These are phyloP conservation scores for Aspergillus sp. DNA, from an alignment of 2,329 filamentous ascomycete genomes.

Conservation along the genomic window DNA sequence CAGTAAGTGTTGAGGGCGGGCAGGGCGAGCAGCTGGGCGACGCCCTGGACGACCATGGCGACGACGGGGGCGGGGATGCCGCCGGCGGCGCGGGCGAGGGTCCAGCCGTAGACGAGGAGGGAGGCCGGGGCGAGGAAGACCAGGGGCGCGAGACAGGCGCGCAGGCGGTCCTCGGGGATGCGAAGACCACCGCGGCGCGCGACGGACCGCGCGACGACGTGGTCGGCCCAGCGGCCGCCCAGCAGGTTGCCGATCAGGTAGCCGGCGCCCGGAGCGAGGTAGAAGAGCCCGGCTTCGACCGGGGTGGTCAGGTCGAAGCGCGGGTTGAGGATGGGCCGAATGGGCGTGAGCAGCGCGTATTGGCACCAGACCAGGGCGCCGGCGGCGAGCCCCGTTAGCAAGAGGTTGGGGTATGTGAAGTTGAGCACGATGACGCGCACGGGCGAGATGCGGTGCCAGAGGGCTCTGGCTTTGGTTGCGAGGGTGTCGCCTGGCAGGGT, in stretches of 20 bases:
- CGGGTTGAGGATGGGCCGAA: slow-evolving; percentile 72
- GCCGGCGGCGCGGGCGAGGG: slow-evolving; percentile 54
- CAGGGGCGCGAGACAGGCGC: slow-evolving; percentile 58
- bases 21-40: slow-evolving; percentile 74
- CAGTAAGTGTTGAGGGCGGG: slow-evolving; percentile 77
- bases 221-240: slow-evolving; percentile 70
- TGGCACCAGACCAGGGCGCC: slow-evolving; percentile 73
- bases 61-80: slow-evolving; percentile 63
- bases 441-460: slow-evolving; percentile 67
- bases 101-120: slow-evolving; percentile 70
- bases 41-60: slow-evolving; percentile 71
- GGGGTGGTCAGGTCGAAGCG: slow-evolving; percentile 68
- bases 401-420: slow-evolving; percentile 68
- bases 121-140: slow-evolving; percentile 59
- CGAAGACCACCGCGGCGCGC: slow-evolving; percentile 54
- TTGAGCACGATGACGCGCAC: slow-evolving; percentile 59
- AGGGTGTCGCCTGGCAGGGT: slow-evolving; percentile 59
- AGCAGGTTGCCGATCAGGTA: slow-evolving; percentile 69
- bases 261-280: slow-evolving; percentile 69
- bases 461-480: slow-evolving; percentile 50
- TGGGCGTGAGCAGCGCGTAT: slow-evolving; percentile 66
- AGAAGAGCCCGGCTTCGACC: slow-evolving; percentile 69
- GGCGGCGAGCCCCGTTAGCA: slow-evolving; percentile 61
- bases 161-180: slow-evolving; percentile 67
- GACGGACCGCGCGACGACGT: slow-evolving; percentile 65